These are phyloP conservation scores for Endocalyx cinctus DNA, from an alignment of 2,329 filamentous ascomycete genomes.

Conservation along the genomic window DNA sequence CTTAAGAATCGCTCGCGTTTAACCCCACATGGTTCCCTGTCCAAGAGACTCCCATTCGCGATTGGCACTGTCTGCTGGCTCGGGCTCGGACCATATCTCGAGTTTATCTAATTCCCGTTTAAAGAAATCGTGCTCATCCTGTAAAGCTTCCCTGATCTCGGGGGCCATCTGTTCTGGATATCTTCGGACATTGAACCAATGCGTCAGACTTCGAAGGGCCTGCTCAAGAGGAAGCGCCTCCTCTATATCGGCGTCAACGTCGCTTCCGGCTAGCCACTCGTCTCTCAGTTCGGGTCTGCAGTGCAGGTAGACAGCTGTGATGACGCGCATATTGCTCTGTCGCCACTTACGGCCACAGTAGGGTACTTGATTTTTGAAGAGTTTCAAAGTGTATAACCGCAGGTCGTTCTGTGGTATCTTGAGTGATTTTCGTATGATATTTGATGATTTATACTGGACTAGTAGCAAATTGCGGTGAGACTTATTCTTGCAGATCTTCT, in stretches of 20 bases:
- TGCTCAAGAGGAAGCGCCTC: slow-evolving; percentile 90
- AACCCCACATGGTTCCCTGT: too few species aligned
- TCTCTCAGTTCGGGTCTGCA: slow-evolving; percentile 89
- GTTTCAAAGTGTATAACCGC: slow-evolving; percentile 89
- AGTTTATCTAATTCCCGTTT: slow-evolving; percentile 70
- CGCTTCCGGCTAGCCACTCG: slow-evolving; percentile 88
- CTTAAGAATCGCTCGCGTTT: too few species aligned
- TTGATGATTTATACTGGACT: slow-evolving; percentile 91
- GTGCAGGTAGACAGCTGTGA: slow-evolving; percentile 93
- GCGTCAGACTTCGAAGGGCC: slow-evolving; percentile 79
- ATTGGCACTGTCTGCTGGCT: too few species aligned
- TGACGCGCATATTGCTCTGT: slow-evolving; percentile 97
- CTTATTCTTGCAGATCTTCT: slow-evolving; percentile 95
- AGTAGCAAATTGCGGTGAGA: slow-evolving; percentile 90
- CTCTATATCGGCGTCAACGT: slow-evolving; percentile 91
- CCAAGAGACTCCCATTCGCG: too few species aligned
- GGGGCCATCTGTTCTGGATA: slow-evolving; percentile 75
- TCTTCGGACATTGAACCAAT: slow-evolving; percentile 85
- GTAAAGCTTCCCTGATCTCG: slow-evolving; percentile 53
- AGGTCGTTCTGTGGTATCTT: slow-evolving; percentile 85
- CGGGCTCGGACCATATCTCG: slow-evolving; percentile 55
- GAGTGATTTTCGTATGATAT: slow-evolving; percentile 85
- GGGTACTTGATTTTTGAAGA: slow-evolving; percentile 98
- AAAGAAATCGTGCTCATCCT: slow-evolving; percentile 77
- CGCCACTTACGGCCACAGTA: slow-evolving; percentile 98